Evolutionary conservation across 306 rosid genomes (phyloP).

Genomic region (Quercus berberidifolia): DNA sequence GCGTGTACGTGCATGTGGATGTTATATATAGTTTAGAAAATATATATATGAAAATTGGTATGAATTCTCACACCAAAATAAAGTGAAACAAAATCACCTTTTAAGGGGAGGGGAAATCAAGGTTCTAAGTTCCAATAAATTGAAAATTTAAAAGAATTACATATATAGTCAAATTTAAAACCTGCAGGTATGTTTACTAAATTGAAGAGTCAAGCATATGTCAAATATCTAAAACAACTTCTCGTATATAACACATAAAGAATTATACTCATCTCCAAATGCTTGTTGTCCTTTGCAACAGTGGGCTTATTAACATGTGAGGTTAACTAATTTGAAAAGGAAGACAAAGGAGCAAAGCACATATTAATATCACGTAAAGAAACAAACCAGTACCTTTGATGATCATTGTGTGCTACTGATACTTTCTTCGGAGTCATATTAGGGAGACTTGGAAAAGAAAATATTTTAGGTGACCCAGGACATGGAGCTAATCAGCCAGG

Average conservation of each 20-base stretch:
- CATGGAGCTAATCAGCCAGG: constrained; percentile 55
- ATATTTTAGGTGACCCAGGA: constrained; percentile 93
- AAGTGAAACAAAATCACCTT: too few relatives aligned
- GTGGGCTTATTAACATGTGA: not conserved
- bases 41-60: too few relatives aligned
- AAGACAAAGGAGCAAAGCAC: constrained; percentile 8
- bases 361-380: not conserved
- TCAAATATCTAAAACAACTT: not conserved
- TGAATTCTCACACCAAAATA: too few relatives aligned
- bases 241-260: not conserved
- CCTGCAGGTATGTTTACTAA: too few relatives aligned
- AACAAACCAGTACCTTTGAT: constrained; percentile 66
- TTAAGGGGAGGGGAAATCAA: too few relatives aligned
- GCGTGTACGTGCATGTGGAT: too few relatives aligned
- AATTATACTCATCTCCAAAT: not conserved
- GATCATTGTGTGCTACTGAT: constrained; percentile 87
- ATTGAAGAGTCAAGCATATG: not conserved
- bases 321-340: not conserved
- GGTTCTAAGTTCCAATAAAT: too few relatives aligned
- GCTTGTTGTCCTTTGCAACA: constrained; percentile 1
- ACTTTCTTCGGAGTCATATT: constrained; percentile 99
- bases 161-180: too few relatives aligned
- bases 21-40: too few relatives aligned
- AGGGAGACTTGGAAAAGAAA: constrained; percentile 87
- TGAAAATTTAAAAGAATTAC: too few relatives aligned